phyloP scores from a whole-genome alignment of 805 yeast genomes.

The Cyberlindnera euphorbiae region DNA sequence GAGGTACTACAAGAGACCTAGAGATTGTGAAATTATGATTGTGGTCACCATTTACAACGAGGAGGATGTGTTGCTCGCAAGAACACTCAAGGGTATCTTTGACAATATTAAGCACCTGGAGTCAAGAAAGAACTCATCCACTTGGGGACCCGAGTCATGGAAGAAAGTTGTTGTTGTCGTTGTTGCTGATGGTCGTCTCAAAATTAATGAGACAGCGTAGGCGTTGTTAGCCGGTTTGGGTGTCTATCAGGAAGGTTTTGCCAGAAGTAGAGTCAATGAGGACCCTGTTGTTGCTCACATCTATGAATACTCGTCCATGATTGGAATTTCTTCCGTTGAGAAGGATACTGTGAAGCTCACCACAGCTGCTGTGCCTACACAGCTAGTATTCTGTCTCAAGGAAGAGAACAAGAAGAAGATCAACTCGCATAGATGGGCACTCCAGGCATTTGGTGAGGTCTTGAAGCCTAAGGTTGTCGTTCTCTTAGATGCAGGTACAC shows the following conservation, averaged over 20 bases:
- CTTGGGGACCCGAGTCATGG: slow-evolving; percentile 98
- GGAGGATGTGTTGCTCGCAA: slow-evolving; percentile 72
- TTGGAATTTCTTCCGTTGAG: slow-evolving; percentile 68
- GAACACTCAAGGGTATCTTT: slow-evolving; percentile 87
- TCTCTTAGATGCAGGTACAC: slow-evolving; percentile 90
- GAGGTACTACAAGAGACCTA: slow-evolving; percentile 66
- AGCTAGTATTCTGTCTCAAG: slow-evolving; percentile 82
- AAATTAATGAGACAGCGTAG: slow-evolving; percentile 72
- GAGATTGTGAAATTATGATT: slow-evolving; percentile 80
- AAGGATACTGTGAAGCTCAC: slow-evolving; percentile 63
- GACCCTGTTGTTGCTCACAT: slow-evolving; percentile 79
- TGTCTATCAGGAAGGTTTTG: slow-evolving; percentile 92
- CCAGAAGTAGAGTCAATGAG: slow-evolving; percentile 84
- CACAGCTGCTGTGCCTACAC: slow-evolving; percentile 74
- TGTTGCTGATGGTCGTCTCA: slow-evolving; percentile 88
- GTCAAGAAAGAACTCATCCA: slow-evolving; percentile 56
- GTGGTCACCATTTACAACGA: slow-evolving; percentile 91
- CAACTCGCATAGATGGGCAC: slow-evolving; percentile 95
- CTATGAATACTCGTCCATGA: slow-evolving; percentile 90
- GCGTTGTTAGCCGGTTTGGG: slow-evolving; percentile 85
- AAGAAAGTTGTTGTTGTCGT: slow-evolving; percentile 86
- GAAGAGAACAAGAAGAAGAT: slow-evolving; percentile 87
- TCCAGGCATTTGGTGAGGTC: slow-evolving; percentile 84
- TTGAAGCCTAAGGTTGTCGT: slow-evolving; percentile 80
- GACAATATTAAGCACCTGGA: slow-evolving; percentile 76